Percentiles rank a stretch among this genome's conserved stretches.
Evolutionary conservation across 306 rosid genomes (phyloP).

Genomic region (Fragaria iinumae): DNA sequence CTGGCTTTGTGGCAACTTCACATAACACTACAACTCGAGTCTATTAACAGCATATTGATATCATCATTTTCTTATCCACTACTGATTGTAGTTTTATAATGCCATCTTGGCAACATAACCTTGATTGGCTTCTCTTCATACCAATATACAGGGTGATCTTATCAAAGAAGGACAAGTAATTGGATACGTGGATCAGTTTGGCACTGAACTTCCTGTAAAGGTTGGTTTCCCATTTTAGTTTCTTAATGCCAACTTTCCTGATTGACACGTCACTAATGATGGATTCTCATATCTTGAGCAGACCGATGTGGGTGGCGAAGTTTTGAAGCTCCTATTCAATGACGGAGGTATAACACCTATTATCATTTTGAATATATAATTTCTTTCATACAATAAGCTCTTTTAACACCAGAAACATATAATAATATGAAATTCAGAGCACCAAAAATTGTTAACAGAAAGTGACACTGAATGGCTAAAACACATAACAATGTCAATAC

Average conservation of each 20-base stretch:
- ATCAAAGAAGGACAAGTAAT: constrained; percentile 89
- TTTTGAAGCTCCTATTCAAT: constrained; percentile 72
- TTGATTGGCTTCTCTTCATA: constrained; percentile 23
- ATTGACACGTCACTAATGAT: constrained; percentile 23
- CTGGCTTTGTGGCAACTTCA: background rate
- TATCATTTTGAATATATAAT: background rate
- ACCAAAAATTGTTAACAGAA: background rate
- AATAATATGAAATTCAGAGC: background rate
- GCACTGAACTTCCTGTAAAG: constrained; percentile 83
- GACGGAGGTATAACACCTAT: constrained; percentile 77
- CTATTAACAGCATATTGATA: background rate
- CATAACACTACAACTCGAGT: background rate
- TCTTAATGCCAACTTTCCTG: constrained; percentile 17
- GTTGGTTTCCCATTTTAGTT: constrained; percentile 38
- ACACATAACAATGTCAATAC: background rate
- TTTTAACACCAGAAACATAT: background rate
- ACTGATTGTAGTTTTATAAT: background rate
- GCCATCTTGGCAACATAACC: constrained; percentile 10
- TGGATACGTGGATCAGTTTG: constrained; percentile 92
- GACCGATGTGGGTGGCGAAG: constrained; percentile 91
- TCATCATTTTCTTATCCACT: constrained; percentile 27
- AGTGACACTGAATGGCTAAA: background rate
- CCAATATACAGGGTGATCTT: constrained; percentile 62
- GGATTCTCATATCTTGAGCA: constrained; percentile 51
- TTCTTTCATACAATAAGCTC: background rate